phyloP scores from a whole-genome alignment of 495 filamentous ascomycete species.

The Podospora appendiculata region DNA sequence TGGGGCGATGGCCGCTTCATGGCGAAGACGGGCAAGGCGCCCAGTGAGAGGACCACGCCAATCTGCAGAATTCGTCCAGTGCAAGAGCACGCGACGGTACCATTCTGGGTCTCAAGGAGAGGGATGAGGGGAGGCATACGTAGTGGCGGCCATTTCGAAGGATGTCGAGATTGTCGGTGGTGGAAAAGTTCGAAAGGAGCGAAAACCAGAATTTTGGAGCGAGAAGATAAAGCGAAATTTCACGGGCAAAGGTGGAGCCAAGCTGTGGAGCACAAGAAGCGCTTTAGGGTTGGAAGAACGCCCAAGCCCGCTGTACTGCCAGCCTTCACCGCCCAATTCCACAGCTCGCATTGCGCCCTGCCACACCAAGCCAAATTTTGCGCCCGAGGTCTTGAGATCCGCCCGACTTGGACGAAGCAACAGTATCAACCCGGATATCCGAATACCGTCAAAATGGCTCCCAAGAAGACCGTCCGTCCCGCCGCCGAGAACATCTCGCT shows the following conservation, averaged over 20 bases:
- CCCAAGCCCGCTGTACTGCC: no score
- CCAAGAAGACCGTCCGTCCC: conserved; percentile 72
- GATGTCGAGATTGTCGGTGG: conserved; percentile 11
- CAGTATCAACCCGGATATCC: conserved; percentile 11
- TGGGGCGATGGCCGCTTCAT: conserved; percentile 43
- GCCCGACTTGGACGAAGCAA: conserved; percentile 13
- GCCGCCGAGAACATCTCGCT: conserved; percentile 96
- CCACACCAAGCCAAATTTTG: conserved; percentile 9
- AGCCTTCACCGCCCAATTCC: conserved; percentile 15
- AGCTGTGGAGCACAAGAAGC: no score
- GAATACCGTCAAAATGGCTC: conserved; percentile 56
- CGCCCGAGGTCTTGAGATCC: neutral
- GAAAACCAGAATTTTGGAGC: no score
- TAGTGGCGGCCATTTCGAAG: conserved; percentile 47
- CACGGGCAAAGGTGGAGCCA: conserved; percentile 3
- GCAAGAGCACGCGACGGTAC: conserved; percentile 43
- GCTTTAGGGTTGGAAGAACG: conserved; percentile 21
- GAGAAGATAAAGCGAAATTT: conserved; percentile 12
- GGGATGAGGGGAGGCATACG: conserved; percentile 52
- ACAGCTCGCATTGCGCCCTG: conserved; percentile 18
- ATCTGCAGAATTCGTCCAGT: conserved; percentile 44
- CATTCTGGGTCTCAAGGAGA: conserved; percentile 37
- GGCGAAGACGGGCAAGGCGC: conserved; percentile 32
- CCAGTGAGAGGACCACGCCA: conserved; percentile 77
- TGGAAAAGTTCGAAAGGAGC: conserved; percentile 2